phyloP scores from a whole-genome alignment of 495 filamentous ascomycete genomes.

The Penicillium subrubescens region DNA sequence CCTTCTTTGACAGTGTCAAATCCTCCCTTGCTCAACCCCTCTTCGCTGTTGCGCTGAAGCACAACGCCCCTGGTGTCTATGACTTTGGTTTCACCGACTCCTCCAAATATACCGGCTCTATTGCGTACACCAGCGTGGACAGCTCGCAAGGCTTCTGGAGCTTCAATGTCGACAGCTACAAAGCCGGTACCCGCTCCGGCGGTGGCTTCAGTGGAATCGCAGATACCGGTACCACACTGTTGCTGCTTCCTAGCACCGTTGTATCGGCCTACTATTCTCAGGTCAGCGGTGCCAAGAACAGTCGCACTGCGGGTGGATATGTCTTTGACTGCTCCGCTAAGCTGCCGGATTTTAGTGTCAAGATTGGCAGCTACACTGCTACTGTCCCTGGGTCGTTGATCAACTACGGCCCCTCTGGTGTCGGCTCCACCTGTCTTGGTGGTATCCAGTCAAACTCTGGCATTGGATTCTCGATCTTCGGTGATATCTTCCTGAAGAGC shows the following conservation, averaged over 20 bases:
- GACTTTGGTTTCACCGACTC: constrained; percentile 74
- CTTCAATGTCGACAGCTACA: constrained; percentile 63
- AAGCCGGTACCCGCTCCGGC: constrained; percentile 48
- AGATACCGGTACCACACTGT: constrained; percentile 70
- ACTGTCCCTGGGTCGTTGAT: constrained; percentile 44
- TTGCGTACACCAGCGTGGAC: constrained; percentile 62
- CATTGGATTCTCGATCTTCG: constrained; percentile 67
- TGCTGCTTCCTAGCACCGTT: constrained; percentile 57
- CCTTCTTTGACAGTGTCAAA: constrained; percentile 72
- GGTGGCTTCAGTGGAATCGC: constrained; percentile 32
- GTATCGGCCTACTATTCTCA: constrained; percentile 62
- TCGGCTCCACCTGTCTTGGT: constrained; percentile 56
- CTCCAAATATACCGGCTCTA: constrained; percentile 59
- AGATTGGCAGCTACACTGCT: constrained; percentile 46
- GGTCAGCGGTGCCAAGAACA: constrained; percentile 54
- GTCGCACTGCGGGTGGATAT: constrained; percentile 58
- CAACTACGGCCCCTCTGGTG: constrained; percentile 40
- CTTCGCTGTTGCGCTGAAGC: constrained; percentile 67
- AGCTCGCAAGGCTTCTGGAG: constrained; percentile 66
- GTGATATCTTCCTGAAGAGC: constrained; percentile 75
- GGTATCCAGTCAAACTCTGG: constrained; percentile 61
- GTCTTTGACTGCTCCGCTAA: constrained; percentile 63
- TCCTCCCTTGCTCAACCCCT: constrained; percentile 55
- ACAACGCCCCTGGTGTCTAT: constrained; percentile 61
- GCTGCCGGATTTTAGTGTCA: constrained; percentile 62